phyloP scores from a whole-genome alignment of 805 yeast species.

The Candida railenensis region DNA sequence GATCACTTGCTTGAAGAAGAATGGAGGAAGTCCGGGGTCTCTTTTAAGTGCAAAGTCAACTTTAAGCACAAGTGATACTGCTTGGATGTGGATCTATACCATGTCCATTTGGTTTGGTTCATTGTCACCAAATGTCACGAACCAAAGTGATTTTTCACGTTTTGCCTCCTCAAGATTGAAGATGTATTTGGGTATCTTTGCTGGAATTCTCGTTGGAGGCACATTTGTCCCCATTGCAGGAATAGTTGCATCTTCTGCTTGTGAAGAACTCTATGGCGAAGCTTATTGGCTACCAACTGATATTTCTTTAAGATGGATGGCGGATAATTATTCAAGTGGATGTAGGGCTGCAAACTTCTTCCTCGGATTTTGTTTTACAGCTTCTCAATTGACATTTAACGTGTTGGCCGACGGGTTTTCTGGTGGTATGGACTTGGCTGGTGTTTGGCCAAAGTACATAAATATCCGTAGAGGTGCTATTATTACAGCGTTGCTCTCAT shows the following conservation, averaged over 20 bases:
- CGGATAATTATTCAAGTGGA: constrained; percentile 7
- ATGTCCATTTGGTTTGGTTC: constrained; percentile 31
- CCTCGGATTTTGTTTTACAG: constrained; percentile 44
- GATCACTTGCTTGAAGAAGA: constrained; percentile 15
- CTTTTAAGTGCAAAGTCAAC: constrained; percentile 19
- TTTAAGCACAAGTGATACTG: constrained; percentile 25
- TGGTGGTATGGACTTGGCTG: constrained; percentile 49
- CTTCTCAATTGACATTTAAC: constrained; percentile 37
- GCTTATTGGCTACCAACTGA: constrained; percentile 70
- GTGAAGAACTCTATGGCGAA: constrained; percentile 56
- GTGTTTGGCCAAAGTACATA: constrained; percentile 41
- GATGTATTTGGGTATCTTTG: constrained; percentile 51
- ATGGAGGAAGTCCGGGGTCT: constrained; percentile 36
- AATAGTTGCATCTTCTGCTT: constrained; percentile 71
- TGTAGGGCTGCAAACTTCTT: constrained; percentile 60
- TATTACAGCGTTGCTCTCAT: constrained; percentile 25
- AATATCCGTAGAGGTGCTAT: constrained; percentile 44
- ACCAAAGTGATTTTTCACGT: constrained; percentile 61
- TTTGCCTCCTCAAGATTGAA: constrained; percentile 47
- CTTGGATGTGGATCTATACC: constrained; percentile 38
- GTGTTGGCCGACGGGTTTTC: constrained; percentile 41
- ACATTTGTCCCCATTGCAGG: constrained; percentile 36
- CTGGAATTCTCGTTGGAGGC: constrained; percentile 51
- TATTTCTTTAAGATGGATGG: constrained; percentile 6
- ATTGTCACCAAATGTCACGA: constrained; percentile 9